Evolutionary conservation across 352 stramenopile species (phyloP).

Genomic region (Pythium aristosporum): DNA sequence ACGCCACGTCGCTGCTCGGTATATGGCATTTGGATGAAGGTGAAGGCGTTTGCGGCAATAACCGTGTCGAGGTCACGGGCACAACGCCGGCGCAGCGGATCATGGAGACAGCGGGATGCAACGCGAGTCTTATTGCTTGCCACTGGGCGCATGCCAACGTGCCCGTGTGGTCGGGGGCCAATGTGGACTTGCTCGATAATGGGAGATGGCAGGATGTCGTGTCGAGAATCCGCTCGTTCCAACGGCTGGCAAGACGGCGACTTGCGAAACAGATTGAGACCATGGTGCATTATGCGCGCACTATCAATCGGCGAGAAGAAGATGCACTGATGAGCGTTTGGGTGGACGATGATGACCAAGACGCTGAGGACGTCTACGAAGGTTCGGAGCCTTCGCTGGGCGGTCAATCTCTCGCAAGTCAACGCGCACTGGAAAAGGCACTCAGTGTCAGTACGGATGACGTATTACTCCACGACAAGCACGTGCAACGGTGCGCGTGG

Average conservation of each 20-base stretch:
- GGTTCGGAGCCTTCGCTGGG: not conserved
- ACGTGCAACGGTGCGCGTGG: constrained; percentile 70
- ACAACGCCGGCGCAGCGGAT: constrained; percentile 11
- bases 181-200: constrained; percentile 34
- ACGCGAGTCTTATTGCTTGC: constrained; percentile 56
- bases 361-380: constrained; percentile 10
- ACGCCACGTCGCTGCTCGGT: constrained; percentile 34
- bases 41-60: constrained; percentile 62
- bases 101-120: constrained; percentile 34
- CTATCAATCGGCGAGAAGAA: constrained; percentile 36
- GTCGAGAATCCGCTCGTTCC: constrained; percentile 31
- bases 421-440: constrained; percentile 34
- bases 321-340: constrained; percentile 24
- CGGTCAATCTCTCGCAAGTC: not conserved
- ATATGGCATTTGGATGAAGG: constrained; percentile 81
- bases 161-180: constrained; percentile 49
- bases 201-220: constrained; percentile 37
- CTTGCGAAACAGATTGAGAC: constrained; percentile 3
- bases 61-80: constrained; percentile 30
- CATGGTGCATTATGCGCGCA: constrained; percentile 36
- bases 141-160: constrained; percentile 63
- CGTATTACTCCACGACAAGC: constrained; percentile 65
- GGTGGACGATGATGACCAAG: constrained; percentile 28
- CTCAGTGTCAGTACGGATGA: constrained; percentile 66
- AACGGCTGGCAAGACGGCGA: constrained; percentile 3